Evolutionary conservation across 2,329 filamentous ascomycete genomes (phyloP), one percentile per base, ranked within the genome.

Genomic region (Fusarium setosum): DNA sequence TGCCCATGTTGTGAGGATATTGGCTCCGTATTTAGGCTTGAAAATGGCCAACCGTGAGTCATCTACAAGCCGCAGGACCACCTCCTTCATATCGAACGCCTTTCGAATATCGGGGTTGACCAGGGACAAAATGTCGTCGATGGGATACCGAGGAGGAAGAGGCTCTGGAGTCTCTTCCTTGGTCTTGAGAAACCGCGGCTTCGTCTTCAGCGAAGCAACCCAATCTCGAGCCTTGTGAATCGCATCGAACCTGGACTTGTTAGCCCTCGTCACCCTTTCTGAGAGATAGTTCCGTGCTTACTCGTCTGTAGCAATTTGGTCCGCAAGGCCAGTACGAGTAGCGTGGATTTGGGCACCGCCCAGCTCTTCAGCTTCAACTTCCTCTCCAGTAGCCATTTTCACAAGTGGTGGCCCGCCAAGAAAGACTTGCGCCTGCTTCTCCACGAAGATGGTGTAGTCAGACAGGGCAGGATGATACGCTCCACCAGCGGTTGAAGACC

Each of bases 1-100:
- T n/a, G 77, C 77, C 75, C 76, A 80, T 0, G 68, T 65, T 0
- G 78, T 81, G 13, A 81, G 50, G 41, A 81, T 68, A 31, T 76
- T 80, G 0, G 63, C 53, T 8, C 80, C 80, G 52, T 76, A 82
- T 9, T 73, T 72, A 1, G 78, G 79, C 60, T 82, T 82, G 70
- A 81, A 82, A 0, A 71, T 55, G 1, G 74, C 70, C 1, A 80
- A 52, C 9, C 78, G 65, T 2, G 79, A 81, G 26, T 77, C 79
- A 56, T 82, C 80, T 1, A 82, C 78, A 13, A 82, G 69, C 1
- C 80, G 74, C 15, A 81, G 61, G 3, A 82, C 37, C 0, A 81
- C 78, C 58, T 81, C 80, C 6, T 56, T 54, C 70, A 73, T 73
- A 37, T 72, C 67, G 23, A 74, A 67, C 0, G 72, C 54, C 48